Evolutionary conservation across 371 early-diverging fungal species (phyloP).

Genomic region (Conidiobolus incongruus): DNA sequence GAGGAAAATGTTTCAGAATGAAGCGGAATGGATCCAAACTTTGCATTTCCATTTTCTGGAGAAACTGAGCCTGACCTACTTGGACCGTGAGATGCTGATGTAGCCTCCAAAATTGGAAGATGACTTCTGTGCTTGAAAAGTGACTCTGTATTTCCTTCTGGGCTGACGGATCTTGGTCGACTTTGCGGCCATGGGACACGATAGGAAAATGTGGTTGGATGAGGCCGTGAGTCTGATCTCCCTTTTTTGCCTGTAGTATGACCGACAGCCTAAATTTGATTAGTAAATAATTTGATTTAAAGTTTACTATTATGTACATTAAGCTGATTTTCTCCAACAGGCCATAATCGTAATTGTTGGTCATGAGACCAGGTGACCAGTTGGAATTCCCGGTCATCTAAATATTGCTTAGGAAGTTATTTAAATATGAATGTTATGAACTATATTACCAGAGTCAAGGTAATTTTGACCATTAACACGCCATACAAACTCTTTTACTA

Average conservation of each 20-base stretch:
- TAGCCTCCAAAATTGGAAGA: no score
- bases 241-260: neutral
- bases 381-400: conserved; percentile 49
- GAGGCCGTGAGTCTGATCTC: neutral
- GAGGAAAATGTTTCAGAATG: no score
- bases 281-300: neutral
- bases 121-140: no score
- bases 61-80: no score
- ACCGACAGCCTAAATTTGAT: conserved; percentile 4
- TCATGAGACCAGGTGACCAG: conserved; percentile 83
- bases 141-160: no score
- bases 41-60: no score
- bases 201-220: neutral
- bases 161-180: no score
- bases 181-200: no score
- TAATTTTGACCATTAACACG: conserved; percentile 25
- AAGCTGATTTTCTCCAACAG: conserved; percentile 29
- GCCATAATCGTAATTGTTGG: conserved; percentile 71
- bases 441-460: neutral
- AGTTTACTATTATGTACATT: conserved; percentile 11
- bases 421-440: neutral
- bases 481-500: conserved; percentile 79
- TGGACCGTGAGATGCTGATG: no score
- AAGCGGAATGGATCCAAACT: no score
- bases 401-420: neutral